Evolutionary conservation across 2,329 filamentous ascomycete genomes (phyloP).

Genomic region (Canariomyces notabilis): DNA sequence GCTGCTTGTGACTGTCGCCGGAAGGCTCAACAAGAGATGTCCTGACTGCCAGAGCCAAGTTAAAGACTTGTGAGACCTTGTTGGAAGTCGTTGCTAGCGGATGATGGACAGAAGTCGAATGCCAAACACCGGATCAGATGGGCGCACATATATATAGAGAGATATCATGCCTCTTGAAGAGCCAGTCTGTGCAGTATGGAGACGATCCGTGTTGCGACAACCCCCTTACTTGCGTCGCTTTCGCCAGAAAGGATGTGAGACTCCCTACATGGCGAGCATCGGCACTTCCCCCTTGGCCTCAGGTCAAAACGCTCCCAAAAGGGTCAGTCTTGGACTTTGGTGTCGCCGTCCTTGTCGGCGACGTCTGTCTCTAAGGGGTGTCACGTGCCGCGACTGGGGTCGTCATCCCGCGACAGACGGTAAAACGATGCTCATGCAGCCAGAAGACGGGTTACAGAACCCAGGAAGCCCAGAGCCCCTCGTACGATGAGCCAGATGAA

Average conservation of each 20-base stretch:
- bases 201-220: background rate
- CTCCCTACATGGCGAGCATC: background rate
- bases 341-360: background rate
- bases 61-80: background rate
- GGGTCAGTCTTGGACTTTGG: background rate
- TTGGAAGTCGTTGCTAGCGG: slow-evolving; percentile 12
- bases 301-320: background rate
- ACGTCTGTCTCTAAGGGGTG: slow-evolving; percentile 20
- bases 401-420: background rate
- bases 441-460: slow-evolving; percentile 10
- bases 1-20: slow-evolving; percentile 18
- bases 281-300: background rate
- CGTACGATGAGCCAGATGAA: slow-evolving; percentile 18
- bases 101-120: background rate
- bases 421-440: slow-evolving; percentile 8
- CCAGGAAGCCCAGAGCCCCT: too few relatives aligned
- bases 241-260: background rate
- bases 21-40: slow-evolving; percentile 6
- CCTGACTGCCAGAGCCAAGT: slow-evolving; percentile 21
- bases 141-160: slow-evolving; percentile 9
- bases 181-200: background rate
- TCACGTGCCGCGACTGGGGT: slow-evolving; percentile 18
- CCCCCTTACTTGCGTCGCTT: background rate
- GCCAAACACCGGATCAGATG: background rate
- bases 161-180: background rate